Evolutionary conservation across 257 asterid genomes (phyloP).

Genomic region (Agastache rugosa): DNA sequence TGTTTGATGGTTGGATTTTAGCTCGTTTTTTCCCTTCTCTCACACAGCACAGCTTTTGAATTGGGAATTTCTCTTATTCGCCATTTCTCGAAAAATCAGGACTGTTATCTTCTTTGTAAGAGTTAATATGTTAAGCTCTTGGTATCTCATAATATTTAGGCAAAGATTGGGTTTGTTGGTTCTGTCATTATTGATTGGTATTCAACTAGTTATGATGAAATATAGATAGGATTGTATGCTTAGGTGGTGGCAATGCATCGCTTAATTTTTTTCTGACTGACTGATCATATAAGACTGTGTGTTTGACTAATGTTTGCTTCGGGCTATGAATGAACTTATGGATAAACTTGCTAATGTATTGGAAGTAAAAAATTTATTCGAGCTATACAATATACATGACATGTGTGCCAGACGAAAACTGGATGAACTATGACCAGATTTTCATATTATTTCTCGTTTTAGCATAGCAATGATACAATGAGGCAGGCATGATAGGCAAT

Average conservation of each 20-base stretch:
- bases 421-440: slow-evolving; percentile 6
- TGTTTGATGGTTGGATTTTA: not conserved
- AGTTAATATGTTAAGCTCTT: slow-evolving; percentile 16
- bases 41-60: slow-evolving; percentile 3
- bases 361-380: not conserved
- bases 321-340: not conserved
- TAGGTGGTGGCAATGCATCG: not conserved
- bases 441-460: not conserved
- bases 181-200: not conserved
- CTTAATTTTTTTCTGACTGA: slow-evolving; percentile 5
- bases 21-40: not conserved
- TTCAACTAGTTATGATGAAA: not conserved
- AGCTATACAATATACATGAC: too few relatives aligned
- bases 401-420: not conserved
- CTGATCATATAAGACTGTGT: slow-evolving; percentile 1
- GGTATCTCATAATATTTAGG: slow-evolving; percentile 1
- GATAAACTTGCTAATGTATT: slow-evolving; percentile 1
- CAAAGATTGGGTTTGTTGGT: not conserved
- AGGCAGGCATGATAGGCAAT: slow-evolving; percentile 16
- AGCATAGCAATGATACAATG: not conserved
- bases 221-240: not conserved
- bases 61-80: slow-evolving; percentile 11
- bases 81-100: slow-evolving; percentile 5
- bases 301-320: not conserved
- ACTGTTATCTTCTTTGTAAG: not conserved